phyloP scores from a whole-genome alignment of 208 protist species.

The Acanthamoeba royreba region DNA sequence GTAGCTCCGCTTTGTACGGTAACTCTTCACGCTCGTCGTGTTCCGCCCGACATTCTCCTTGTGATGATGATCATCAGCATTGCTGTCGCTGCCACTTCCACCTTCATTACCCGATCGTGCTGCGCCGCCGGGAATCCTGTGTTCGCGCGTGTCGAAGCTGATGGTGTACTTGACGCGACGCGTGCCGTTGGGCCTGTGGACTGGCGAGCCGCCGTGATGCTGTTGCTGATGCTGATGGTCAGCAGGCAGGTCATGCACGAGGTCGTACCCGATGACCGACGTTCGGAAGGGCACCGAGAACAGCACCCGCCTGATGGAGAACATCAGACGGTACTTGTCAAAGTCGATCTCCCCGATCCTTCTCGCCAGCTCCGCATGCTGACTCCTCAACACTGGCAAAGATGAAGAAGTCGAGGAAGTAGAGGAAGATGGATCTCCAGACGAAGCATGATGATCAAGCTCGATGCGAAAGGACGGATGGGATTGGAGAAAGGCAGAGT shows the following conservation, averaged over 20 bases:
- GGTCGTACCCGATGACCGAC: neutral
- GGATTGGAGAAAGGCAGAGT: neutral
- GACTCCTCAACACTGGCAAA: neutral
- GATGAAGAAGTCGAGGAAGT: no score
- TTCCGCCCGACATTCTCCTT: neutral
- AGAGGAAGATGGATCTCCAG: no score
- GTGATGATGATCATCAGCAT: neutral
- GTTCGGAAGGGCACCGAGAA: neutral
- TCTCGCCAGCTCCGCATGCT: neutral
- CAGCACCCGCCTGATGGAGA: neutral
- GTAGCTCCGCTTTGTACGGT: neutral
- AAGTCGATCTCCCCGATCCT: neutral
- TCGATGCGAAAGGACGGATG: neutral
- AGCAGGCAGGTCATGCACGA: no score
- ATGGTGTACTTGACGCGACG: neutral
- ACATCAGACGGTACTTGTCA: neutral
- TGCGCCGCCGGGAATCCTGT: no score
- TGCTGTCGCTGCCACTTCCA: neutral
- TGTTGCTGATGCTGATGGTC: neutral
- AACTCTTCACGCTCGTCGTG: neutral
- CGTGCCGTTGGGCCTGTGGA: no score
- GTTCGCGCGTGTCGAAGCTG: neutral
- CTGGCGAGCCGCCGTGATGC: neutral
- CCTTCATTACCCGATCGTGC: no score
- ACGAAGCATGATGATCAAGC: no score